Base-by-base conservation (phyloP, 1,284 basidiomycete genomes). In the Tilletia walkeri region DNA sequence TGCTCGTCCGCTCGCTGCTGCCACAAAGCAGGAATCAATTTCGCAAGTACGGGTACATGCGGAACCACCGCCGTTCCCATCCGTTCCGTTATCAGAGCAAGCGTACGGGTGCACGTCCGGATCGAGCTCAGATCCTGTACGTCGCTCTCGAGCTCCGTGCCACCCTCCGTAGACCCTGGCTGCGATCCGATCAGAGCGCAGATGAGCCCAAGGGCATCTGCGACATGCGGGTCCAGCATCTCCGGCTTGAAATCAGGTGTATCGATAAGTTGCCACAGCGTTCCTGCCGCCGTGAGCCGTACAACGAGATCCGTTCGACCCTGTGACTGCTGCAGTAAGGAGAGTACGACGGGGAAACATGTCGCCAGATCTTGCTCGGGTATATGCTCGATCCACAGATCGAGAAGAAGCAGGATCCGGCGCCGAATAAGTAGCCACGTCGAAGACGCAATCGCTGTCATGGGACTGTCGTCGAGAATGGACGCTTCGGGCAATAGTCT, bases 321-420 rank as follows among this genome's bases (percentile, higher is more conserved):
- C 3, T 72, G 72, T 34, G 75, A 68, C 20, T 74, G 69, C 45
- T 69, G 59, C 9, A 81, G 74, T n/a, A 83, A 70, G 24, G 75
- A 73, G 1, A 80, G 78, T 16, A 83, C 75, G 36, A 78, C 68
- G 1, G 75, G 69, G 66, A 82, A 83, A 0, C 79, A 77, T 5
- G 69, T 70, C 1, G 76, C 67, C 9, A 73, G 73, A n/a, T 73
- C 66, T 36, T 70, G 66, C n/a, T 67, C 41, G 4, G 65, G 69
- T 4, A 83, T 74, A 36, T 79, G 75, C 49, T 83, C 82, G 20
- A 78, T 80, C 79, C 80, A 83, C 41, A 80, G 76, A 74, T 75
- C 81, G 10, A 83, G 66, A 16, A 83, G 59, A 75, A 75, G 79
- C 16, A 73, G 77, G 68, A 78, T 80, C 30, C 78, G 73, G 12